These are phyloP conservation scores for Emericellopsis cladophorae DNA, from an alignment of 2,329 filamentous ascomycete species.

Conservation along the genomic window DNA sequence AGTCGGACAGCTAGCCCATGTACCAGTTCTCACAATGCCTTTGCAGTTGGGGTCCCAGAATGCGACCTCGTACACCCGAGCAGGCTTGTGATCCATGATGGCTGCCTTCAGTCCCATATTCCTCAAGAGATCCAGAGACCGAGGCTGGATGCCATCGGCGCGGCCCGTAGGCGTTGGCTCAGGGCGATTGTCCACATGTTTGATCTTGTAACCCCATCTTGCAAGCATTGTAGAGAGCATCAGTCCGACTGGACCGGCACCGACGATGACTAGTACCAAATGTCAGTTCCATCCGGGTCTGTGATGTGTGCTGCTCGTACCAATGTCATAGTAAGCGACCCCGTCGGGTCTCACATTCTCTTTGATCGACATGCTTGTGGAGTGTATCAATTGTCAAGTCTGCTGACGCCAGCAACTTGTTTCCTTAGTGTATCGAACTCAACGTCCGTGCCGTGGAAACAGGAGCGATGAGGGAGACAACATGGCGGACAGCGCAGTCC, in stretches of 20 bases:
- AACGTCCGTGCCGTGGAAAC: no score
- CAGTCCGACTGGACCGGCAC: conserved; percentile 26
- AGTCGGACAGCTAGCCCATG: conserved; percentile 70
- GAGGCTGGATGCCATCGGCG: conserved; percentile 84
- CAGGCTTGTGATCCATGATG: conserved; percentile 79
- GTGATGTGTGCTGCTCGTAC: not conserved
- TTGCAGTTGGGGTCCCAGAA: conserved; percentile 54
- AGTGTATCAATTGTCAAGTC: not conserved
- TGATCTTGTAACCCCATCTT: conserved; percentile 89
- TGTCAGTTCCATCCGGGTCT: not conserved
- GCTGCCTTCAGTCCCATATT: conserved; percentile 83
- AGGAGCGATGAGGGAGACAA: no score
- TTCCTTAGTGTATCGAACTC: no score
- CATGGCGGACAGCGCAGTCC: no score
- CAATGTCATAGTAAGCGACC: conserved; percentile 1
- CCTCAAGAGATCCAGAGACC: conserved; percentile 64
- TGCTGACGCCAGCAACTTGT: no score
- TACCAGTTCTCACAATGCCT: conserved; percentile 53
- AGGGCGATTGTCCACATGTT: conserved; percentile 83
- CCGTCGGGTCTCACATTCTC: not conserved
- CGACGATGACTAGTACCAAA: conserved; percentile 25
- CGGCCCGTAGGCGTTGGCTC: conserved; percentile 77
- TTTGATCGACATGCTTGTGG: not conserved
- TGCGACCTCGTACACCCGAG: conserved; percentile 68
- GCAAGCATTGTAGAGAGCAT: conserved; percentile 74